Evolutionary conservation across 495 filamentous ascomycete species (phyloP).

Genomic region (Penicillium lagena): DNA sequence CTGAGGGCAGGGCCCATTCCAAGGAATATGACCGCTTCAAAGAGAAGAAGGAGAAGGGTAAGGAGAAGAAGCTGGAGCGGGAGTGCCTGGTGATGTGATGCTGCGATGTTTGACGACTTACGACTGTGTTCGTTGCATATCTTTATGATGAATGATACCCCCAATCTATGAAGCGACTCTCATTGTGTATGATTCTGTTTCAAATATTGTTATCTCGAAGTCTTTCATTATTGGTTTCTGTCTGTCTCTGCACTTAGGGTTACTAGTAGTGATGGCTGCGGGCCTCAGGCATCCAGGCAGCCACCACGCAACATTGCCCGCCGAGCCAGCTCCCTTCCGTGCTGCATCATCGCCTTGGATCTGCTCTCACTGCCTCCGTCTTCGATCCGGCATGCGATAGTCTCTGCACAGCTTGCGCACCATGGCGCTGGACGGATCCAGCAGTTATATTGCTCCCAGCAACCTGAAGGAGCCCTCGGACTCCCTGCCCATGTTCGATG

Average conservation of each 20-base stretch:
- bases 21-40: constrained; percentile 16
- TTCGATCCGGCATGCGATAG: constrained; percentile 30
- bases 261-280: background rate
- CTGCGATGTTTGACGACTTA: background rate
- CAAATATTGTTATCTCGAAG: too few relatives aligned
- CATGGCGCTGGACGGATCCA: constrained; percentile 49
- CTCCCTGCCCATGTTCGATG: constrained; percentile 81
- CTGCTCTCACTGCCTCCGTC: constrained; percentile 1
- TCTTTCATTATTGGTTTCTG: background rate
- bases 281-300: constrained; percentile 11
- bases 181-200: too few relatives aligned
- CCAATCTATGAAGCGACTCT: constrained; percentile 7
- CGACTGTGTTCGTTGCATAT: constrained; percentile 2
- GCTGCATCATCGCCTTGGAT: constrained; percentile 4
- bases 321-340: constrained; percentile 8
- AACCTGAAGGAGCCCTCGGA: constrained; percentile 54
- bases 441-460: constrained; percentile 48
- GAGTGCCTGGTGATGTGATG: constrained; percentile 61
- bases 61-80: constrained; percentile 52
- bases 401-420: constrained; percentile 23
- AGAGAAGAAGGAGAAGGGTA: constrained; percentile 39
- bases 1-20: constrained; percentile 17
- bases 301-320: constrained; percentile 10
- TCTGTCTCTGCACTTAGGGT: background rate
- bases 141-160: constrained; percentile 18